Base-by-base conservation (phyloP, 139 green algal species). In the Picochlorum sp. region DNA sequence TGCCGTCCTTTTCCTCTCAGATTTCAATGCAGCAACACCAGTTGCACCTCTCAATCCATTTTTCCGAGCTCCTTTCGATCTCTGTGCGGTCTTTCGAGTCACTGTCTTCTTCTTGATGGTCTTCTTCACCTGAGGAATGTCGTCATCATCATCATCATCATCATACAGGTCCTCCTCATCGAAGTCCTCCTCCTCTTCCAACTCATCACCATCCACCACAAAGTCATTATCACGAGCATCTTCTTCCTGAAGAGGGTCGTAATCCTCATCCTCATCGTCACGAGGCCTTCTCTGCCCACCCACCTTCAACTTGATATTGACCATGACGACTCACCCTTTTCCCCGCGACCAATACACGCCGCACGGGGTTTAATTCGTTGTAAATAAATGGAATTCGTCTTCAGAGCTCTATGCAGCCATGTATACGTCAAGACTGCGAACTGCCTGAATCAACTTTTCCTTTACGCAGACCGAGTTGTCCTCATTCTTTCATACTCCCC, bases 131-230 rank as follows among this genome's bases (percentile, higher is more conserved):
- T 47, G 24, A 62, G 38, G 15, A 58, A 21, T 14, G 11, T 21
- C 58, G 1, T 52, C 21, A 4, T 30, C 58, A 11, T 15, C 58
- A 13, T 65, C 34, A 11, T n/a, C n/a, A n/a, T n/a, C n/a, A n/a
- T 41, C 34, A 41, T 41, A 41, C 34, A 41, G 8, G 8, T 41
- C 34, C 34, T 41, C 34, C n/a, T 65, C 58, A 61, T 45, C 49
- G 26, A 32, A 50, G 50, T 69, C 57, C 3, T 80, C 76, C 2
- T 80, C 74, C 26, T 83, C 72, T 4, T 71, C 72, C 59, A 62
- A 52, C 7, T 54, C 41, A 6, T 20, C 10, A 4, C 30, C 64
- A 15, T 58, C 61, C 3, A 56, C 61, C n/a, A 56, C 61, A 34
- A 59, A 21, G 47, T 26, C n/a, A 23, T 56, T 21, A 56, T 56